A percentile compares a stretch with the other conserved stretches of the same genome.
Evolutionary conservation across 306 rosid species (phyloP).

Genomic region (Castanea sativa): DNA sequence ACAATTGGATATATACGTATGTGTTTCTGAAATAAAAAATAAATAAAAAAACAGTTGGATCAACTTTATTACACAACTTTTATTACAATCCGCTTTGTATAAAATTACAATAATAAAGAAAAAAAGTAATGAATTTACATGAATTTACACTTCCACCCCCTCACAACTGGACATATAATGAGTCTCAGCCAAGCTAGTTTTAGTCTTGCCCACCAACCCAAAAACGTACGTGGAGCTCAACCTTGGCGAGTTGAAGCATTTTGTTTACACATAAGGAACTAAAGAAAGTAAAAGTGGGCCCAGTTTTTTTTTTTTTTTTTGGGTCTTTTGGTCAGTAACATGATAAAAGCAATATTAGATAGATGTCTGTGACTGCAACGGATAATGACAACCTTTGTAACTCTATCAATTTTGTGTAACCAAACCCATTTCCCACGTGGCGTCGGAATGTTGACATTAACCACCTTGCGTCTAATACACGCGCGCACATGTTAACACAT

Average conservation of each 20-base stretch:
- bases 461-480: neutral
- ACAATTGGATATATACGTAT: no score
- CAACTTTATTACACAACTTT: no score
- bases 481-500: neutral
- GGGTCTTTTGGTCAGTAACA: neutral
- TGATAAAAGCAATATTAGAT: neutral
- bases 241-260: neutral
- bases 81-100: rapidly evolving
- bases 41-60: no score
- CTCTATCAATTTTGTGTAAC: conserved; percentile 15
- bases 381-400: conserved; percentile 9
- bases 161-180: rapidly evolving
- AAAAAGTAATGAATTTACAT: no score
- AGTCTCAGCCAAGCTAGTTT: rapidly evolving
- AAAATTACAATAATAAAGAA: no score
- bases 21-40: no score
- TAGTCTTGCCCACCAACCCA: neutral
- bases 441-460: neutral
- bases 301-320: no score
- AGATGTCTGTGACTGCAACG: conserved; percentile 21
- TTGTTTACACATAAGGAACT: neutral
- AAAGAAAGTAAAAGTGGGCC: neutral
- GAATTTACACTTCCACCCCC: rapidly evolving
- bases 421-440: conserved; percentile 1
- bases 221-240: conserved; percentile 9